Evolutionary conservation across 2,329 filamentous ascomycete genomes (phyloP).

Genomic region (Aspergillus sp.): DNA sequence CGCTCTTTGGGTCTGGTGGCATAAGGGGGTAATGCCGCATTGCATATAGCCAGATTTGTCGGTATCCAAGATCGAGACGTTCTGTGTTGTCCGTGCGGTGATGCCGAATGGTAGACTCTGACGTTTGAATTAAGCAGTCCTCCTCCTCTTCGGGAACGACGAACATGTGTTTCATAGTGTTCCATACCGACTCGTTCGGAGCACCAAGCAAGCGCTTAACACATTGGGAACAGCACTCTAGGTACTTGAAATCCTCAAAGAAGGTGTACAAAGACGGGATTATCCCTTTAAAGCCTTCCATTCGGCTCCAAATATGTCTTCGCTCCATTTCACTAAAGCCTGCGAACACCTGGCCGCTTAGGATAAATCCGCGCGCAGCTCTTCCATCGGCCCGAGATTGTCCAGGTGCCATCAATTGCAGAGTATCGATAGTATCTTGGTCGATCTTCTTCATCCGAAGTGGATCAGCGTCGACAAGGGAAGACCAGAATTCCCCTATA

Average conservation of each 20-base stretch:
- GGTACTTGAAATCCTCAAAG: not conserved
- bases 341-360: constrained; percentile 9
- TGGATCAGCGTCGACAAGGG: constrained; percentile 19
- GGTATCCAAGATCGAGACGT: constrained; percentile 12
- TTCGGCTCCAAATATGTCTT: not conserved
- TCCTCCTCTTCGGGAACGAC: not conserved
- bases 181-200: not conserved
- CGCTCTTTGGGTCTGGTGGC: constrained; percentile 8
- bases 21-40: constrained; percentile 21
- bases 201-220: not conserved
- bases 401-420: constrained; percentile 24
- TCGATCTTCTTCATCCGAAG: constrained; percentile 20
- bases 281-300: not conserved
- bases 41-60: constrained; percentile 21
- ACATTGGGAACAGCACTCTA: not conserved
- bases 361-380: constrained; percentile 17
- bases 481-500: constrained; percentile 24
- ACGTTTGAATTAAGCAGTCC: not conserved
- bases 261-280: not conserved
- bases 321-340: not conserved
- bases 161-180: not conserved
- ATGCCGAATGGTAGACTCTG: constrained; percentile 7
- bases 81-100: constrained; percentile 6
- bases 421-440: constrained; percentile 19
- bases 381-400: constrained; percentile 16